A percentile compares a stretch with the other conserved stretches of the same genome.
Conservation (phyloP, 2,329 filamentous ascomycete genomes). For the Knufia fluminis region DNA sequence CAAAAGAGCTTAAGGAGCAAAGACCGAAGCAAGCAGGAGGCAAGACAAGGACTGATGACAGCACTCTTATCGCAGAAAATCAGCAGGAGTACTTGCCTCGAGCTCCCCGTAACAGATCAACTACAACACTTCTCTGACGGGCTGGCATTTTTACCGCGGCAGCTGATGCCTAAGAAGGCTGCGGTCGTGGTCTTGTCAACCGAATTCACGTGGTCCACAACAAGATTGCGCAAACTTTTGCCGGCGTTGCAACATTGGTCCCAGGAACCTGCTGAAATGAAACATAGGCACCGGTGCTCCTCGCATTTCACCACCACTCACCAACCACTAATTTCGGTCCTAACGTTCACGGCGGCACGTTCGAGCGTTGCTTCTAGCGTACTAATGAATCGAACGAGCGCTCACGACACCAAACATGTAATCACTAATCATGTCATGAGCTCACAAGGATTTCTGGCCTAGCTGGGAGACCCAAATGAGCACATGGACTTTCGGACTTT, state of each 20-base stretch:
- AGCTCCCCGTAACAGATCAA: slow-evolving; percentile 3
- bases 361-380: neutral
- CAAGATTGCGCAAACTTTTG: too few species aligned
- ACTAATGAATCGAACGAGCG: neutral
- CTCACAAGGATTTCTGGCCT: neutral
- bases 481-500: neutral
- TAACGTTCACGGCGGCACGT: neutral
- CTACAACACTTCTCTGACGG: neutral
- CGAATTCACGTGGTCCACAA: too few species aligned
- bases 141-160: neutral
- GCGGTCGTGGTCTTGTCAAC: too few species aligned
- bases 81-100: slow-evolving; percentile 1
- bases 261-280: too few species aligned
- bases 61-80: slow-evolving; percentile 1
- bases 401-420: neutral
- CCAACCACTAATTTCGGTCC: neutral
- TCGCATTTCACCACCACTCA: too few species aligned
- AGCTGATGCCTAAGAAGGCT: neutral
- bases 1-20: neutral
- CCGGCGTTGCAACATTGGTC: too few species aligned
- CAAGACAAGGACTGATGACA: neutral
- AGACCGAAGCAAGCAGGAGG: neutral
- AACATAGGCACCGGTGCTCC: too few species aligned
- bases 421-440: neutral
- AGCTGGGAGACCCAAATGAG: neutral